Percentiles rank a stretch among this genome's conserved stretches.
phyloP scores from a whole-genome alignment of 2,329 filamentous ascomycete genomes.

The Venturia asperata region DNA sequence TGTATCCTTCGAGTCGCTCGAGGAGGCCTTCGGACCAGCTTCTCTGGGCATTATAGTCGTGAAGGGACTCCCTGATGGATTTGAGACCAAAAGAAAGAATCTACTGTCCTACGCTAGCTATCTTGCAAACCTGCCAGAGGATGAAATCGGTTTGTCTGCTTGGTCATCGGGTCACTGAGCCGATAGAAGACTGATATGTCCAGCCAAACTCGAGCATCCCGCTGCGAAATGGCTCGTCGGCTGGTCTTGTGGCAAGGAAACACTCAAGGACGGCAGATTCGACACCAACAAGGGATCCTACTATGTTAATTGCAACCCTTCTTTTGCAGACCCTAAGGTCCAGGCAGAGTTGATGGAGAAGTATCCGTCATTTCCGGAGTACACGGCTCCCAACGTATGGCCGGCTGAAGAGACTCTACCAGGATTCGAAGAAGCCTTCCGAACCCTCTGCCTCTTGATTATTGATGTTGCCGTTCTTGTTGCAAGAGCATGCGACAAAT shows the following conservation, averaged over 20 bases:
- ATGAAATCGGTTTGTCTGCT: constrained; percentile 57
- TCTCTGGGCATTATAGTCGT: constrained; percentile 93
- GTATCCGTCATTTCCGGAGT: constrained; percentile 72
- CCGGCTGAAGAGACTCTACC: constrained; percentile 62
- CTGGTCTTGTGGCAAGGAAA: constrained; percentile 79
- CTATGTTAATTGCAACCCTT: constrained; percentile 67
- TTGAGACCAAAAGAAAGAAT: constrained; percentile 61
- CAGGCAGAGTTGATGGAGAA: constrained; percentile 43
- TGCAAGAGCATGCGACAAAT: constrained; percentile 81
- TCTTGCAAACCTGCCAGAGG: constrained; percentile 68
- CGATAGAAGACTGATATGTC: constrained; percentile 19
- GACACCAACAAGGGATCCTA: constrained; percentile 78
- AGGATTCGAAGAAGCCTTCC: constrained; percentile 65
- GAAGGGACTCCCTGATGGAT: constrained; percentile 69
- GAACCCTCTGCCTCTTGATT: constrained; percentile 71
- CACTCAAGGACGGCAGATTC: constrained; percentile 66
- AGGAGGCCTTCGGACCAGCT: constrained; percentile 79
- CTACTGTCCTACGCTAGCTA: constrained; percentile 84
- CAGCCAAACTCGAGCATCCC: constrained; percentile 42
- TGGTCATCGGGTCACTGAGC: constrained; percentile 8
- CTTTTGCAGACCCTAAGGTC: constrained; percentile 50
- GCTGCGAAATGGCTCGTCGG: constrained; percentile 56
- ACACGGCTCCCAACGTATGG: constrained; percentile 88
- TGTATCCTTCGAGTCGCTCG: constrained; percentile 60
- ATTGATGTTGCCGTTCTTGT: constrained; percentile 87